Base-by-base conservation (phyloP, 1,284 basidiomycete genomes). In the Melampsora americana region DNA sequence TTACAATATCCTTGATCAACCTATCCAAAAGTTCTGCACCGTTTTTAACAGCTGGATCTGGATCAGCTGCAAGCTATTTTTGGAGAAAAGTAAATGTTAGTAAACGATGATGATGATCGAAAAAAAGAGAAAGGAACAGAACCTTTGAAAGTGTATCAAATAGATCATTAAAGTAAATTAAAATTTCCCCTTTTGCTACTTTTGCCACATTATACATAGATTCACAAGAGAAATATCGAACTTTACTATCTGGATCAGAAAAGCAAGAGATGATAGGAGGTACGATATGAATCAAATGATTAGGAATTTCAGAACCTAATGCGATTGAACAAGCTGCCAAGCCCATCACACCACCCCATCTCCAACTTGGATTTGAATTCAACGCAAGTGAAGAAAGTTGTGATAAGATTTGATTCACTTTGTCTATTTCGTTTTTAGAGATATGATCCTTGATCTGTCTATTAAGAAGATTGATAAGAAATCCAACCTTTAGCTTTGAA, bases 11-110 rank as follows among this genome's bases (percentile, higher is more conserved):
- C 83, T 99, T 98, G 81, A 99, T 87, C 20, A 98, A 87, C 32
- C 96, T 89, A 83, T 99, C 96, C 72, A 99, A 87, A n/a, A 99
- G 87, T 83, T 99, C 96, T 1, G 95, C 95, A 9, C 95, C 96
- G 81, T 99, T 99, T 88, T 97, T 97, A 79, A 99, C 96, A 2
- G 95, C 95, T 66, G 93, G 83, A 80, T 99, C 96, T 0, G 93
- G 91, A 83, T 99, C 96, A 53, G 95, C 93, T 6, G 94, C 92
- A 73, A 99, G 91, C 93, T 96, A 80, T 32, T 78, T 64, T 23
- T 2, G 26, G 23, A 11, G 42, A 30, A 14, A 18, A n/a, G n/a
- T 42, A 68, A 30, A 11, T 42, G 46, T 23, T 14, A 32, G 44
- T 56, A 60, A 18, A 66, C 35, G 56, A 20, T 20, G 18, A 59